Conservation (phyloP, 1,284 basidiomycete species). For the Malassezia yamatoensis region DNA sequence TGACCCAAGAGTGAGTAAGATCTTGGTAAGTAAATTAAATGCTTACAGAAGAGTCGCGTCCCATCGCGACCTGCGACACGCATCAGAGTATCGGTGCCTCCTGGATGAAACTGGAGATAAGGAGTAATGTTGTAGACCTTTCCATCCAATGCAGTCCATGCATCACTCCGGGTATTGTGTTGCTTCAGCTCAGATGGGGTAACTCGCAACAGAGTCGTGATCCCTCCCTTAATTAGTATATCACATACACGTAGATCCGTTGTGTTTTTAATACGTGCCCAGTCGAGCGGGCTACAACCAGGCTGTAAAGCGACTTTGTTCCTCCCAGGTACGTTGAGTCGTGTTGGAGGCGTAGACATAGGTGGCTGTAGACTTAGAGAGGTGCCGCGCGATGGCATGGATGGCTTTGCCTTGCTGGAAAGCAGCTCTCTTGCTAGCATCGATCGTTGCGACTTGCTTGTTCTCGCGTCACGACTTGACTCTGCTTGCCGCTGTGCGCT, state of each 20-base stretch:
- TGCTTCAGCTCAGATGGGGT: slow-evolving; percentile 71
- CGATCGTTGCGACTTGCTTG: background rate
- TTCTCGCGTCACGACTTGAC: background rate
- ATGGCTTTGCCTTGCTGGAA: background rate
- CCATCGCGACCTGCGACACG: slow-evolving; percentile 91
- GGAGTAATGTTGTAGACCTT: slow-evolving; percentile 95
- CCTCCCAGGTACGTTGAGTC: background rate
- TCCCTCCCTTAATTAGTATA: slow-evolving; percentile 18
- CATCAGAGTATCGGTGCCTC: slow-evolving; percentile 86
- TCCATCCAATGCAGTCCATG: slow-evolving; percentile 83
- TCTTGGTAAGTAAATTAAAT: slow-evolving; percentile 15
- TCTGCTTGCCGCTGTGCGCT: slow-evolving; percentile 61
- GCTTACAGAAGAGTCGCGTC: slow-evolving; percentile 77
- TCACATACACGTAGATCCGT: slow-evolving; percentile 46
- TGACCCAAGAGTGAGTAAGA: slow-evolving; percentile 74
- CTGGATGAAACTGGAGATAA: slow-evolving; percentile 84
- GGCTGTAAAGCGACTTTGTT: slow-evolving; percentile 77
- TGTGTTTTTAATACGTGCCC: slow-evolving; percentile 70
- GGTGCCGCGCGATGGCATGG: background rate
- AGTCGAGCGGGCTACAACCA: slow-evolving; percentile 84
- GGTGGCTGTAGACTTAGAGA: background rate
- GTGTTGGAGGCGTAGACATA: background rate
- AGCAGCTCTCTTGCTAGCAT: no score
- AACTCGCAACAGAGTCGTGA: slow-evolving; percentile 55
- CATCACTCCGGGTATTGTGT: slow-evolving; percentile 75